phyloP scores from a whole-genome alignment of 164 flowering plant species.

The Liriodendron chinense region DNA sequence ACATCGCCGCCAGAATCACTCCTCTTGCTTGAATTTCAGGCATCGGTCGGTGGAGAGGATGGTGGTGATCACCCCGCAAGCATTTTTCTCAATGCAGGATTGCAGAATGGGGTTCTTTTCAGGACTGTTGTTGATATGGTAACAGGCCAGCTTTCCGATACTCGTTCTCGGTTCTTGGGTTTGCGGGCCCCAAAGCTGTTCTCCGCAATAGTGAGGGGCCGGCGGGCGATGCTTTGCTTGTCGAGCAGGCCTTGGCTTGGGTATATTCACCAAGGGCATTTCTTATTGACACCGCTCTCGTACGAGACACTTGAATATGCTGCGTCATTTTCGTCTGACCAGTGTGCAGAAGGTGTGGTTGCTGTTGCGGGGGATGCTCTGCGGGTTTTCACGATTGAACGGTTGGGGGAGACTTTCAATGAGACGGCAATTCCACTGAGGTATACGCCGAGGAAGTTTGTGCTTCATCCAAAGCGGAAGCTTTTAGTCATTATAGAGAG shows the following conservation, averaged over 20 bases:
- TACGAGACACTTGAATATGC: slow-evolving; percentile 96
- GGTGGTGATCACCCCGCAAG: slow-evolving; percentile 99
- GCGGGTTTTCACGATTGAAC: slow-evolving; percentile 87
- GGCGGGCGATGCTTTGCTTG: slow-evolving; percentile 92
- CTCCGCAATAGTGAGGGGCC: slow-evolving; percentile 72
- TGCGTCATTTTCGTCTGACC: slow-evolving; percentile 96
- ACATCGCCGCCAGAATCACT: slow-evolving; percentile 95
- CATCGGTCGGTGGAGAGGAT: slow-evolving; percentile 93
- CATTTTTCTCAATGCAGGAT: slow-evolving; percentile 92
- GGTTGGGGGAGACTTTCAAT: slow-evolving; percentile 93
- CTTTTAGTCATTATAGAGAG: slow-evolving; percentile 81
- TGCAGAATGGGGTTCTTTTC: slow-evolving; percentile 89
- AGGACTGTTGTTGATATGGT: slow-evolving; percentile 98
- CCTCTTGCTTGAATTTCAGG: slow-evolving; percentile 96
- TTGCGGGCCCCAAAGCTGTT: slow-evolving; percentile 92
- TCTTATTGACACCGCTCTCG: slow-evolving; percentile 87
- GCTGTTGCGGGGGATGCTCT: slow-evolving; percentile 95
- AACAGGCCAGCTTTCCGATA: slow-evolving; percentile 96
- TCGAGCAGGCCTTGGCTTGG: slow-evolving; percentile 99
- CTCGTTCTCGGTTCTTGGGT: slow-evolving; percentile 93
- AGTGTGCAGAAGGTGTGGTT: slow-evolving; percentile 99
- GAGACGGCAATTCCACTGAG: slow-evolving; percentile 90
- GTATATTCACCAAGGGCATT: slow-evolving; percentile 95
- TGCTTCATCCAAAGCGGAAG: slow-evolving; percentile 85
- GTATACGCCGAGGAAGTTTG: slow-evolving; percentile 96